A percentile compares a stretch with the other conserved stretches of the same genome.
Conservation (phyloP, 2,329 filamentous ascomycete species). For the Diaporthe ampelina region DNA sequence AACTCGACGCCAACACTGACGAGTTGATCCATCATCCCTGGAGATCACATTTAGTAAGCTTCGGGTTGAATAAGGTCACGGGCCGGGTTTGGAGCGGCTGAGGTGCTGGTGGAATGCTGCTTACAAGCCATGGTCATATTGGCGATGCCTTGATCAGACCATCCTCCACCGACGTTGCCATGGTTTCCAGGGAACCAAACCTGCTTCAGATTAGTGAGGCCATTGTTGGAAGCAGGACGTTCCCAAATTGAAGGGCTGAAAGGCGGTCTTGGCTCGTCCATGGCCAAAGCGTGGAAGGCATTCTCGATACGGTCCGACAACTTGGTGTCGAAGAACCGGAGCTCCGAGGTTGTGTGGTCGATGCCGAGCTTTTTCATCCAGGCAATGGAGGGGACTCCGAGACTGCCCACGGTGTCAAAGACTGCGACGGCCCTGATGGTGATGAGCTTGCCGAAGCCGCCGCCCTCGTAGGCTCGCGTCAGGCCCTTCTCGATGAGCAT, state of each 20-base stretch:
- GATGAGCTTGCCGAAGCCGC: constrained; percentile 57
- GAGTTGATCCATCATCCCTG: constrained; percentile 71
- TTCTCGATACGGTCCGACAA: constrained; percentile 67
- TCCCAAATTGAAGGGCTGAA: constrained; percentile 72
- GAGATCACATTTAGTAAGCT: background rate
- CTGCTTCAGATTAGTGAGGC: constrained; percentile 61
- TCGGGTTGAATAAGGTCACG: constrained; percentile 45
- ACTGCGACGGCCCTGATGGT: constrained; percentile 65
- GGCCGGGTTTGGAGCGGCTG: constrained; percentile 42
- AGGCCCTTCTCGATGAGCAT: constrained; percentile 57
- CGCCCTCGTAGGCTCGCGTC: constrained; percentile 58
- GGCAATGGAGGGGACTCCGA: constrained; percentile 62
- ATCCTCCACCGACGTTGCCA: constrained; percentile 79
- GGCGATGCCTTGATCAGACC: constrained; percentile 62
- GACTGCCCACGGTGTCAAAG: constrained; percentile 63
- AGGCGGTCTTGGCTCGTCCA: constrained; percentile 68
- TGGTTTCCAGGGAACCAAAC: constrained; percentile 81
- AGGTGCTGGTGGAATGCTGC: constrained; percentile 35
- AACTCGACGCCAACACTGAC: constrained; percentile 66
- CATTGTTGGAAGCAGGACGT: constrained; percentile 53
- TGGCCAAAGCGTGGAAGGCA: constrained; percentile 71
- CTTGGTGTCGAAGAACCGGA: constrained; percentile 67
- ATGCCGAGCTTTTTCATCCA: constrained; percentile 64
- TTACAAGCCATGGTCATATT: constrained; percentile 54
- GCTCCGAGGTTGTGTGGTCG: constrained; percentile 58